A percentile compares a stretch with the other conserved stretches of the same genome.
These are phyloP conservation scores for Tagetes patula DNA, from an alignment of 129 eudicot species.

Conservation along the genomic window DNA sequence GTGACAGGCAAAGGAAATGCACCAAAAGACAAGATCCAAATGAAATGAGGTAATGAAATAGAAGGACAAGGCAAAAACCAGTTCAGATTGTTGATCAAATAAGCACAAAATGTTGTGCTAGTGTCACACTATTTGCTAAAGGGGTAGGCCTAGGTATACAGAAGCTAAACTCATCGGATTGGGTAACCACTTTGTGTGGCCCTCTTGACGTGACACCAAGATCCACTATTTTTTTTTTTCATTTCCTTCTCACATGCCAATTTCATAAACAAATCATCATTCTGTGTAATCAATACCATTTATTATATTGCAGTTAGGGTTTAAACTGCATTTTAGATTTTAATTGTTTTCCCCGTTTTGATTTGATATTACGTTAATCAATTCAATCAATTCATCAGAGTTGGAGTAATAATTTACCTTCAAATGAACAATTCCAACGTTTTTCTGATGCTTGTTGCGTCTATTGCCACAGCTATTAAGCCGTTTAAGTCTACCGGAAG, in stretches of 20 bases:
- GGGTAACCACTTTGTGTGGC: conserved; percentile 40
- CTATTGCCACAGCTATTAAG: conserved; percentile 39
- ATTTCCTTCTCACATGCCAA: background rate
- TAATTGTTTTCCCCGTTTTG: conserved; percentile 7
- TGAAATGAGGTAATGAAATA: conserved; percentile 35
- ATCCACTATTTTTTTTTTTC: conserved; percentile 29
- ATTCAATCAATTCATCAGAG: background rate
- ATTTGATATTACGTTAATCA: background rate
- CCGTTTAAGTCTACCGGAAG: conserved; percentile 37
- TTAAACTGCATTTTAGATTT: too few relatives aligned
- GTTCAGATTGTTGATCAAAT: conserved; percentile 42
- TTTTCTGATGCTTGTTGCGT: conserved; percentile 37
- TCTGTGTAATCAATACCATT: background rate
- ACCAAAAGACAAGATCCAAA: conserved; percentile 43
- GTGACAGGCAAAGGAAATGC: conserved; percentile 25
- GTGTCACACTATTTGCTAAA: conserved; percentile 35
- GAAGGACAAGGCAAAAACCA: conserved; percentile 35
- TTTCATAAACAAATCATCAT: conserved; percentile 8
- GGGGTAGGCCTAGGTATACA: conserved; percentile 35
- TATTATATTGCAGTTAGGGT: conserved; percentile 10
- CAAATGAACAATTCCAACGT: conserved; percentile 61
- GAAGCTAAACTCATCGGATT: conserved; percentile 26
- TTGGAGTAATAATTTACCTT: conserved; percentile 41
- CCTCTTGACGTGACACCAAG: conserved; percentile 90
- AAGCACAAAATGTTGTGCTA: conserved; percentile 33